Evolutionary conservation across 306 rosid genomes (phyloP), one percentile per base, ranked within the genome.

Genomic region (Cucumis hystrix): DNA sequence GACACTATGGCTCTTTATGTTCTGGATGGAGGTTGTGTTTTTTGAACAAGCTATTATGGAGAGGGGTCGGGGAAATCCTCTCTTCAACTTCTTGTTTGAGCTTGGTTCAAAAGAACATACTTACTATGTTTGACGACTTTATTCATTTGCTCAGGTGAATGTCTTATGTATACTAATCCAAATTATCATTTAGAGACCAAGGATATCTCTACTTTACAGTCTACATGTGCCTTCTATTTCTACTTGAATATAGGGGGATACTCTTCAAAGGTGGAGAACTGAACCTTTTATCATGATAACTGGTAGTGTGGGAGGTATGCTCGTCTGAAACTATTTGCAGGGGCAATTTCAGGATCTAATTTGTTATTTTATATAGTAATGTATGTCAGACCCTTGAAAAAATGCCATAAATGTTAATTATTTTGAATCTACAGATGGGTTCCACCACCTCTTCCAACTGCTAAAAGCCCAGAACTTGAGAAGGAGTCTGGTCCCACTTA

Each of bases 31-130:
- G 97, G 99, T 64, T 96, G 99, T 84, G 90, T 96, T 73, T 96
- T n/a, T 96, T 79, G 99, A 96, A 80, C 99, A 96, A 84, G 97
- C 98, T 86, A 96, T 96, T 62, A 96, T 96, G 99, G 98, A 96
- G 89, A 87, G 99, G 85, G 99, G 98, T 43, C 96, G 99, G 77
- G 99, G 99, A 79, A 92, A 91, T 87, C 91, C 96, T 69, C 98
- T 92, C 79, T 96, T 96, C 86, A 88, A 82, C 79, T 96, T 96
- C 85, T 86, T 96, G 84, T 96, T 96, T 86, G 98, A 92, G 87
- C 98, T 92, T 78, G 99, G 99, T 77, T 96, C 98, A 12, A 91
- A 87, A 87, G 99, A 92, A 83, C 99, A 96, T 80, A 92, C 98
- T 10, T 96, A 96, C 83, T 96, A 96, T 82, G 99, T 96, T 82